Evolutionary conservation across 1,284 basidiomycete genomes (phyloP).

Genomic region (Ceratobasidium sp.): DNA sequence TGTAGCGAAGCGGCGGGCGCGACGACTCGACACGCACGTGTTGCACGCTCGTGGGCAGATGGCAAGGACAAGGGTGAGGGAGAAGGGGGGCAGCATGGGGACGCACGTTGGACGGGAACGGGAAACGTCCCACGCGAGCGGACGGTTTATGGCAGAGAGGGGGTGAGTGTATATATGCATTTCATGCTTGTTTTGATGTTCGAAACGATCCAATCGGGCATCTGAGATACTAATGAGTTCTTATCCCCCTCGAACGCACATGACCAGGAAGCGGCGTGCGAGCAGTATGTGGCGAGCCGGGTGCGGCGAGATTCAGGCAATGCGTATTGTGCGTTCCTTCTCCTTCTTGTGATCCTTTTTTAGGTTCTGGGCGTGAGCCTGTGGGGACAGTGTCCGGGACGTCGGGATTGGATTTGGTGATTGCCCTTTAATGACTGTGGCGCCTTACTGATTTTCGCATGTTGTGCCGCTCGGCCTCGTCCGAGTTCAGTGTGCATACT

Average conservation of each 20-base stretch:
- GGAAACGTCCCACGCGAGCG: conserved; percentile 20
- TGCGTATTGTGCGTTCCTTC: conserved; percentile 17
- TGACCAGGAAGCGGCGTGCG: conserved; percentile 51
- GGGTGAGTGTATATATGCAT: conserved; percentile 38
- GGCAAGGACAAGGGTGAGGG: conserved; percentile 5
- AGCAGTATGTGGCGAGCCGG: conserved; percentile 39
- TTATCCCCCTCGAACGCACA: background rate
- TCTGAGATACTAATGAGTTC: conserved; percentile 28
- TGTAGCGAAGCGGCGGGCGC: conserved; percentile 73
- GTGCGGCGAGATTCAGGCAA: conserved; percentile 18
- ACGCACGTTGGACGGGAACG: conserved; percentile 3
- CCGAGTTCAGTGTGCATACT: conserved; percentile 63
- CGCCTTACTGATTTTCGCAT: conserved; percentile 4
- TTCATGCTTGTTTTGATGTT: conserved; percentile 34
- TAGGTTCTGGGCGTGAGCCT: background rate
- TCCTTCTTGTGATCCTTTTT: conserved; percentile 6
- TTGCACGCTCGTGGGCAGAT: conserved; percentile 8
- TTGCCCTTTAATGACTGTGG: conserved; percentile 59
- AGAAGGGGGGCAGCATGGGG: conserved; percentile 3
- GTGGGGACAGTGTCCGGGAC: background rate
- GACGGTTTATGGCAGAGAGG: conserved; percentile 12
- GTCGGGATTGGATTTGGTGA: conserved; percentile 39
- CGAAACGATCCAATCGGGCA: conserved; percentile 26
- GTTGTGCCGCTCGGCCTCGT: conserved; percentile 49
- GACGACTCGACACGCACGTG: conserved; percentile 60